Evolutionary conservation across 2,329 filamentous ascomycete species (phyloP).

Genomic region (Parastagonospora nodorum): DNA sequence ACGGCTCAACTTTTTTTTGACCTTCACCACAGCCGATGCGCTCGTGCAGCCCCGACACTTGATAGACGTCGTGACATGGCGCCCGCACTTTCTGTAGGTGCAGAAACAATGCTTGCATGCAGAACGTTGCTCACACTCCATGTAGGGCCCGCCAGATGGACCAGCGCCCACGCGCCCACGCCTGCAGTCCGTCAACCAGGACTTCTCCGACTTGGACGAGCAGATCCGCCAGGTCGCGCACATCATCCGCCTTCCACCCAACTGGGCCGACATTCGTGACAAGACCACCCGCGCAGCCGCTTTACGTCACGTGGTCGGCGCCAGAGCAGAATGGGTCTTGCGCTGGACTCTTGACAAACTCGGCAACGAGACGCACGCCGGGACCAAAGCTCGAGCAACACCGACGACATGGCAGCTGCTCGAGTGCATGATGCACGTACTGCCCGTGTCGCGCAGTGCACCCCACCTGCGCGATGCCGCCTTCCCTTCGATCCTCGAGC

Average conservation of each 20-base stretch:
- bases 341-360: slow-evolving; percentile 69
- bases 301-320: slow-evolving; percentile 24
- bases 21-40: not conserved
- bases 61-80: slow-evolving; percentile 27
- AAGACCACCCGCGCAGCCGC: slow-evolving; percentile 9
- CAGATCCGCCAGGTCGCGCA: slow-evolving; percentile 49
- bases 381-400: slow-evolving; percentile 49
- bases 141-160: slow-evolving; percentile 16
- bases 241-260: slow-evolving; percentile 45
- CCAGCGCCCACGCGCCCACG: slow-evolving; percentile 41
- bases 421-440: slow-evolving; percentile 63
- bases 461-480: slow-evolving; percentile 72
- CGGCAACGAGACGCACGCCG: slow-evolving; percentile 46
- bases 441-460: slow-evolving; percentile 72
- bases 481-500: slow-evolving; percentile 69
- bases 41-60: slow-evolving; percentile 7
- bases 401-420: slow-evolving; percentile 64
- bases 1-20: slow-evolving; percentile 28
- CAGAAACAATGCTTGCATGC: too few relatives aligned
- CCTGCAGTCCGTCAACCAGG: slow-evolving; percentile 48
- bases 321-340: slow-evolving; percentile 67
- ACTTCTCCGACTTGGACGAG: slow-evolving; percentile 42
- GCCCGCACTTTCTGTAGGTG: slow-evolving; percentile 20
- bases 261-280: slow-evolving; percentile 26
- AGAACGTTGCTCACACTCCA: slow-evolving; percentile 1